Percentiles rank a stretch among this genome's conserved stretches.
Evolutionary conservation across 1,139 yeast genomes (phyloP).

Genomic region (Blastobotrys illinoisensis): DNA sequence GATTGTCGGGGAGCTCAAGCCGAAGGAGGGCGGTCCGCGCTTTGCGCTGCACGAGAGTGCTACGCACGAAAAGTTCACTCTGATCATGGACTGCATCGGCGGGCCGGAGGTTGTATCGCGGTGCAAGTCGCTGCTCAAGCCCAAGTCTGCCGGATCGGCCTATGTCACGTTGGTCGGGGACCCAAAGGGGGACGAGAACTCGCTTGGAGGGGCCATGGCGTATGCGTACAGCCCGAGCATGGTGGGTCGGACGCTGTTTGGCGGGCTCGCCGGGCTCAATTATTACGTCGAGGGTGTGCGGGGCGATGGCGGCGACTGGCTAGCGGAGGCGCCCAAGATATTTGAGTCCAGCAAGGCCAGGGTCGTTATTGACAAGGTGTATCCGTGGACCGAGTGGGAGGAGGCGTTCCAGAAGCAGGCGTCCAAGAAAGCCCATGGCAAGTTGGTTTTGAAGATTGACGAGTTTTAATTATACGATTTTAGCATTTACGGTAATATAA

Average conservation of each 20-base stretch:
- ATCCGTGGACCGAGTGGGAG: constrained; percentile 44
- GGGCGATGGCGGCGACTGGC: constrained; percentile 24
- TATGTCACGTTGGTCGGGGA: constrained; percentile 54
- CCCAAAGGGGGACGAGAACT: constrained; percentile 27
- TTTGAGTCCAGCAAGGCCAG: constrained; percentile 40
- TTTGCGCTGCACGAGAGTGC: constrained; percentile 34
- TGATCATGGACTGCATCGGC: constrained; percentile 48
- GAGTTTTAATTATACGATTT: too few relatives aligned
- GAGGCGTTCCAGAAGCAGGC: constrained; percentile 46
- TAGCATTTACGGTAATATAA: too few relatives aligned
- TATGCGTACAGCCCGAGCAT: constrained; percentile 26
- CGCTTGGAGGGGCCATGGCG: constrained; percentile 18
- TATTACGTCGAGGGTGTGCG: constrained; percentile 25
- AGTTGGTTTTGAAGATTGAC: constrained; percentile 40
- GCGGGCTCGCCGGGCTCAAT: constrained; percentile 29
- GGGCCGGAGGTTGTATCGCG: constrained; percentile 34
- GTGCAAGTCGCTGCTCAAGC: constrained; percentile 31
- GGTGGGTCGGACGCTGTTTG: constrained; percentile 30
- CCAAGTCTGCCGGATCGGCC: constrained; percentile 30
- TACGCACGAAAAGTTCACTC: constrained; percentile 33
- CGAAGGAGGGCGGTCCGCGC: constrained; percentile 8
- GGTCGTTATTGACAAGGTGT: constrained; percentile 50
- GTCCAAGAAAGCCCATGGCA: constrained; percentile 54
- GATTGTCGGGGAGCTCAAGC: constrained; percentile 23
- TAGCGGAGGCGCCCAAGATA: constrained; percentile 32